phyloP scores from a whole-genome alignment of 805 yeast genomes.

The Nematodospora valgi region DNA sequence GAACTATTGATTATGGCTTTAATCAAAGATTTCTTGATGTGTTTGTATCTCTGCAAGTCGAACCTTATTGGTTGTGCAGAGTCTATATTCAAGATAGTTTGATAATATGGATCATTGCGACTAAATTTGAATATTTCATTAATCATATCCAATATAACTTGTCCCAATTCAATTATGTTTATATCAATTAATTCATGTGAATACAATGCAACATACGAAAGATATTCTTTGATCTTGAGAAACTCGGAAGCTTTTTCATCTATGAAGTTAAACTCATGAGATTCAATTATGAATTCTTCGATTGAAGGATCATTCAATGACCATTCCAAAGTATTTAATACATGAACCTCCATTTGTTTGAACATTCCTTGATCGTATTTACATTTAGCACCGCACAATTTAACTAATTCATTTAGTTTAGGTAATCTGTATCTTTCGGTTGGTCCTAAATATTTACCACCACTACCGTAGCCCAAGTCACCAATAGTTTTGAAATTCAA shows the following conservation, averaged over 20 bases:
- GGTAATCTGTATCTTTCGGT: slow-evolving; percentile 77
- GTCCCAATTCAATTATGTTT: slow-evolving; percentile 23
- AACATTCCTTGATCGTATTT: slow-evolving; percentile 46
- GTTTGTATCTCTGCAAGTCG: slow-evolving; percentile 16
- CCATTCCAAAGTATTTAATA: slow-evolving; percentile 54
- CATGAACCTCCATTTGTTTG: slow-evolving; percentile 62
- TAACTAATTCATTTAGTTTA: slow-evolving; percentile 65
- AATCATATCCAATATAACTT: slow-evolving; percentile 29
- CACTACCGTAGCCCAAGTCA: slow-evolving; percentile 43
- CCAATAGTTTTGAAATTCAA: slow-evolving; percentile 26
- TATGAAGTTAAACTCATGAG: slow-evolving; percentile 32
- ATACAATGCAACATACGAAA: slow-evolving; percentile 48
- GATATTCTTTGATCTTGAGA: slow-evolving; percentile 46
- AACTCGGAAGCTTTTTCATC: slow-evolving; percentile 21
- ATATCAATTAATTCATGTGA: slow-evolving; percentile 42
- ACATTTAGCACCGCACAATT: slow-evolving; percentile 62
- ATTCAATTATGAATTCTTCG: slow-evolving; percentile 33
- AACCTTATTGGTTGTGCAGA: slow-evolving; percentile 7
- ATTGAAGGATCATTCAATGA: slow-evolving; percentile 57
- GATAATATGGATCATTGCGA: slow-evolving; percentile 20
- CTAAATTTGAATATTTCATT: slow-evolving; percentile 23
- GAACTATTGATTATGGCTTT: slow-evolving; percentile 25
- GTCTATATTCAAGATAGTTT: slow-evolving; percentile 16
- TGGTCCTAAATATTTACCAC: slow-evolving; percentile 64
- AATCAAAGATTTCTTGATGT: slow-evolving; percentile 24